phyloP scores from a whole-genome alignment of 371 early-diverging fungal species.

The Mucor lusitanicus region DNA sequence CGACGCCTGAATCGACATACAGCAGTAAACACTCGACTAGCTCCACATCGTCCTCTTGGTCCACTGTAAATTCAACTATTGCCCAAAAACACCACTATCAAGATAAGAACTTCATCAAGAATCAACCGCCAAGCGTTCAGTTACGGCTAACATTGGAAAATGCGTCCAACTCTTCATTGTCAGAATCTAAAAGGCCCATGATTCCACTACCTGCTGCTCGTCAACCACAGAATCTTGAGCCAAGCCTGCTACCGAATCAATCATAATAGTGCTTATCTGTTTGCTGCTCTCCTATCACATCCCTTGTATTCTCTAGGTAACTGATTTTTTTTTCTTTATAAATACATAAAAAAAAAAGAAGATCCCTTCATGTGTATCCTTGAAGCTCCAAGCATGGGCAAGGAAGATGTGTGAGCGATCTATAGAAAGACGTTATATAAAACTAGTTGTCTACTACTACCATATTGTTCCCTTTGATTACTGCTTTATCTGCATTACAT shows the following conservation, averaged over 20 bases:
- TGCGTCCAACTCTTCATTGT: neutral
- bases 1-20: slow-evolving; percentile 12
- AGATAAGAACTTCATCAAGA: slow-evolving; percentile 13
- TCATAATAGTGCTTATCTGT: neutral
- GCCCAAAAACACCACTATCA: slow-evolving; percentile 18
- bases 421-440: too few species aligned
- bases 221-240: neutral
- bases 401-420: too few species aligned
- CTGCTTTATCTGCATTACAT: too few species aligned
- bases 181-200: neutral
- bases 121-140: slow-evolving; percentile 20
- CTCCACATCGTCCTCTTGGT: slow-evolving; percentile 12
- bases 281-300: too few species aligned
- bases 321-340: too few species aligned
- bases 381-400: too few species aligned
- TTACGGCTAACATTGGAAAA: slow-evolving; percentile 15
- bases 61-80: slow-evolving; percentile 8
- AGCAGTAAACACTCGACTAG: neutral
- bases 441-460: too few species aligned
- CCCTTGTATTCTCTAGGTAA: too few species aligned
- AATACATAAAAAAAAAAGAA: too few species aligned
- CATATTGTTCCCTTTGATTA: too few species aligned
- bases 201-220: neutral
- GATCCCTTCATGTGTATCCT: too few species aligned
- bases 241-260: neutral